These are phyloP conservation scores for Beta corolliflora DNA, from an alignment of 179 eudicot genomes.

Conservation along the genomic window DNA sequence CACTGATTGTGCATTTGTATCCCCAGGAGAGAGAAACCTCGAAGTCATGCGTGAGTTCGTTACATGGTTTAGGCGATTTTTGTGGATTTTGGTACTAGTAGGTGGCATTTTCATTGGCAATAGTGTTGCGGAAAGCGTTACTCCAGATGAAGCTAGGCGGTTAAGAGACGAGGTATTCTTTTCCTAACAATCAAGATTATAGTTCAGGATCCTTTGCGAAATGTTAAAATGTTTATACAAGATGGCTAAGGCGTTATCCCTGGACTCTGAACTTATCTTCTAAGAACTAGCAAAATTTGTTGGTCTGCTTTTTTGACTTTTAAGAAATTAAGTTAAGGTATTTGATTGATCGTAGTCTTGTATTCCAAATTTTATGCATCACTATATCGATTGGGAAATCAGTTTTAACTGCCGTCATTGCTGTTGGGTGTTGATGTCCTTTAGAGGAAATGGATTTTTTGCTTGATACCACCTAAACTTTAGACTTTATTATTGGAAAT, in stretches of 20 bases:
- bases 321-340: neutral
- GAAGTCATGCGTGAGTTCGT: conserved; percentile 25
- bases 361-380: neutral
- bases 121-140: conserved; percentile 62
- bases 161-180: conserved; percentile 84
- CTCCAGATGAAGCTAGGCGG: conserved; percentile 68
- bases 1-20: conserved; percentile 9
- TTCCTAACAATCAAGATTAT: neutral
- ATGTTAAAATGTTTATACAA: neutral
- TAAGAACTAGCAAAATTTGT: neutral
- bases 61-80: conserved; percentile 14
- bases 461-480: neutral
- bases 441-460: neutral
- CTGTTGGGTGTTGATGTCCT: neutral
- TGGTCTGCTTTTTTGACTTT: neutral
- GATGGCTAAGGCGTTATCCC: neutral
- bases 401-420: neutral
- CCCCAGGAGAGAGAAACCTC: conserved; percentile 13
- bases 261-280: neutral
- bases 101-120: conserved; percentile 32
- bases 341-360: neutral
- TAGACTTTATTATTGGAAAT: neutral
- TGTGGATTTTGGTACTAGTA: conserved; percentile 16
- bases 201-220: no score
- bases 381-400: neutral